These are phyloP conservation scores for Tylopilus orsonianus DNA, from an alignment of 1,284 basidiomycete genomes.

Conservation along the genomic window DNA sequence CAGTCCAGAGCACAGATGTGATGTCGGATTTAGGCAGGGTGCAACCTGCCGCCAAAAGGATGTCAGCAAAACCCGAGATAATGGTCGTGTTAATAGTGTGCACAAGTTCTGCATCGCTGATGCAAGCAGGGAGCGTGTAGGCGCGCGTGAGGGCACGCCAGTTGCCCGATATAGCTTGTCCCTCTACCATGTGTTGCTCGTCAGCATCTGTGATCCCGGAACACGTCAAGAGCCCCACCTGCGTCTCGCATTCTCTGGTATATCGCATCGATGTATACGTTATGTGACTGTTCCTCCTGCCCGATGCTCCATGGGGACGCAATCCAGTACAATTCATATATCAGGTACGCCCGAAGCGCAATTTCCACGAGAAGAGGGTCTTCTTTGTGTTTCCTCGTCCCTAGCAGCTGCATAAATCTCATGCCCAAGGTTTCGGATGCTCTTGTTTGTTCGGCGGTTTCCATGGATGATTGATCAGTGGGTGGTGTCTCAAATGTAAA, in stretches of 20 bases:
- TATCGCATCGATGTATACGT: constrained; percentile 15
- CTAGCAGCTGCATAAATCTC: constrained; percentile 11
- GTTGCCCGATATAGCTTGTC: constrained; percentile 18
- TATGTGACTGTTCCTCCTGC: constrained; percentile 16
- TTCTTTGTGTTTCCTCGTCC: constrained; percentile 13
- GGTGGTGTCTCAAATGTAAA: constrained; percentile 3
- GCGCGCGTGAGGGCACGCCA: constrained; percentile 21
- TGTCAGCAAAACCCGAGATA: constrained; percentile 17
- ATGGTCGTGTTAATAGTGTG: constrained; percentile 9
- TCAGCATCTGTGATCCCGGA: not conserved
- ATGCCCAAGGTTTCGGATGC: constrained; percentile 10
- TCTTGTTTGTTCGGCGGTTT: constrained; percentile 11
- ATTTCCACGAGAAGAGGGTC: constrained; percentile 20
- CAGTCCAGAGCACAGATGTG: constrained; percentile 10
- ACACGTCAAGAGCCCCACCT: constrained; percentile 4
- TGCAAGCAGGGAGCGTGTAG: constrained; percentile 10
- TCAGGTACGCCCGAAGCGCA: constrained; percentile 21
- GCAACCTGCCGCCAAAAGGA: constrained; percentile 17
- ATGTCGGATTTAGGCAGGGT: constrained; percentile 8
- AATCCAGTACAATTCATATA: constrained; percentile 15
- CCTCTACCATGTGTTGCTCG: constrained; percentile 9
- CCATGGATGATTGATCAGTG: too few species aligned
- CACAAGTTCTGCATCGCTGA: constrained; percentile 14
- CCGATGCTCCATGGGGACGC: constrained; percentile 17
- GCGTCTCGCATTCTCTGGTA: constrained; percentile 21